These are phyloP conservation scores for Microsporum audouinii DNA, from an alignment of 2,329 filamentous ascomycete species.

Conservation along the genomic window DNA sequence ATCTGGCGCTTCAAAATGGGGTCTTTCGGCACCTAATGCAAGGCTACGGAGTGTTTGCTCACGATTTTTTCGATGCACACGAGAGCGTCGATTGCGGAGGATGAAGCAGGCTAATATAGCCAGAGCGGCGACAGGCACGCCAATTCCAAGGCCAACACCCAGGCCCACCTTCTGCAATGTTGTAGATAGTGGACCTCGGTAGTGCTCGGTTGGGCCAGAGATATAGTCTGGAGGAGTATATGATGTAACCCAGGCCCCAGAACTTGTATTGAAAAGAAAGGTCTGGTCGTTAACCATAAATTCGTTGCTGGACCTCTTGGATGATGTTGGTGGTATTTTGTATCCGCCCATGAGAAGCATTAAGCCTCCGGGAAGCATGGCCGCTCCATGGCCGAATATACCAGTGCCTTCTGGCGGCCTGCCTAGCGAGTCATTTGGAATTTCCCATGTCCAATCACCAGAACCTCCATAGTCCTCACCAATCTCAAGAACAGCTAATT, in stretches of 20 bases:
- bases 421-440: conserved; percentile 28
- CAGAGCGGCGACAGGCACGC: conserved; percentile 42
- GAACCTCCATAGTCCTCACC: conserved; percentile 56
- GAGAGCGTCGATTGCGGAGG: conserved; percentile 34
- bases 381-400: conserved; percentile 51
- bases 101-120: conserved; percentile 41
- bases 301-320: conserved; percentile 27
- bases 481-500: conserved; percentile 65
- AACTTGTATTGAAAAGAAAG: conserved; percentile 52
- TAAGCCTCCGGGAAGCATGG: conserved; percentile 49
- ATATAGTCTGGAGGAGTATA: conserved; percentile 41
- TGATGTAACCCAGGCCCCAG: conserved; percentile 45
- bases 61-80: conserved; percentile 30
- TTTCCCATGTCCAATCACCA: conserved; percentile 35
- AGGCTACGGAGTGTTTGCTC: conserved; percentile 46
- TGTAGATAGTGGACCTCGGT: conserved; percentile 20
- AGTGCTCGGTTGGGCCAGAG: conserved; percentile 15
- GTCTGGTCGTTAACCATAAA: conserved; percentile 34
- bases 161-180: conserved; percentile 44
- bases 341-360: conserved; percentile 54
- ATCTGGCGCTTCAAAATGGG: conserved; percentile 24
- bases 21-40: conserved; percentile 40
- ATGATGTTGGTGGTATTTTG: conserved; percentile 33
- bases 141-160: conserved; percentile 55
- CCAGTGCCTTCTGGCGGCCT: conserved; percentile 37